Evolutionary conservation across 208 protist genomes (phyloP).

Genomic region (Leishmania arabica): DNA sequence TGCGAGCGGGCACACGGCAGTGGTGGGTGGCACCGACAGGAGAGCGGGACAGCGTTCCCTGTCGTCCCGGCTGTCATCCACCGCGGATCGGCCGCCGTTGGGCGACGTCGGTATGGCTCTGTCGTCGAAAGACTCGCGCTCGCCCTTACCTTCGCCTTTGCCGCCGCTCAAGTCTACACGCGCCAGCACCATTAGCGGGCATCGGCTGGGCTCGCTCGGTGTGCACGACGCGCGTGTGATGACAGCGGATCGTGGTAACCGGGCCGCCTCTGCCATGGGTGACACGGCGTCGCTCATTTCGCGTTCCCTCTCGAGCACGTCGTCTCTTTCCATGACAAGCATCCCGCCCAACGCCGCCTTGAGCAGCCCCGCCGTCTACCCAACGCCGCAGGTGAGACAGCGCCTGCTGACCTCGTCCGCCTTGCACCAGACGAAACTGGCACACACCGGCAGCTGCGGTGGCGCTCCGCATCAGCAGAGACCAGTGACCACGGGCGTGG

Average conservation of each 20-base stretch:
- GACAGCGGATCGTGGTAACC: neutral
- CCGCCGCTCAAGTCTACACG: neutral
- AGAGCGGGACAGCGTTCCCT: neutral
- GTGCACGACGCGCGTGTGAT: neutral
- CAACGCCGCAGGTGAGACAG: neutral
- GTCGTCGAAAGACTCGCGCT: neutral
- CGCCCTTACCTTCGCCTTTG: neutral
- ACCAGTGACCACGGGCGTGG: neutral
- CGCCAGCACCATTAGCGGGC: neutral
- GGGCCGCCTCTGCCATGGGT: neutral
- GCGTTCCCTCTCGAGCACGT: neutral
- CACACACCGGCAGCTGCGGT: slow-evolving; percentile 25
- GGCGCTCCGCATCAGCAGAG: neutral
- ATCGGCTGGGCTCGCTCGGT: neutral
- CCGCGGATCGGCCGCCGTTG: neutral
- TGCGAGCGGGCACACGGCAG: neutral
- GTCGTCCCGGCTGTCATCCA: neutral
- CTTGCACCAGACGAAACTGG: slow-evolving; percentile 14
- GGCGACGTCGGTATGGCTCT: neutral
- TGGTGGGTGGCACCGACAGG: neutral
- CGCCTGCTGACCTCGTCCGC: neutral
- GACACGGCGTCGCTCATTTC: neutral
- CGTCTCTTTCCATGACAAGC: neutral
- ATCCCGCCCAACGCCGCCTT: neutral
- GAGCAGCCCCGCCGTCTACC: neutral